Base-by-base conservation (phyloP, 768 basidiomycete genomes). In the Filobasidium floriforme region DNA sequence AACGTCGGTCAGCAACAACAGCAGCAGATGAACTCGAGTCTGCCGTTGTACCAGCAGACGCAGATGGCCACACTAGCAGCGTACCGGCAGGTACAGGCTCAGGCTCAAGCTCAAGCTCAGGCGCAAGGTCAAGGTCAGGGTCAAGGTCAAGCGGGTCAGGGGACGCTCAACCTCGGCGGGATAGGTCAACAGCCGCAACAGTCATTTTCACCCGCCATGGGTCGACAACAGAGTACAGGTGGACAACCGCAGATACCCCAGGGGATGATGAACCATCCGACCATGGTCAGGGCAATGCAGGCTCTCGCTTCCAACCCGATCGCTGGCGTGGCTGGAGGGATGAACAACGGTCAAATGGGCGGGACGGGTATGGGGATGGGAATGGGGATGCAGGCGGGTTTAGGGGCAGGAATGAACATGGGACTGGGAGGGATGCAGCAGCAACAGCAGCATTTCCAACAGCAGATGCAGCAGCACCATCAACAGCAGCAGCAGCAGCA, bases 361-460 rank as follows among this genome's bases (percentile, higher is more conserved):
- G 32, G 32, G 32, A 37, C 9, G 32, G 32, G 32, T 15, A 54
- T 52, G 49, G 61, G 61, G 15, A 62, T 52, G 61, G 49, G 43
- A 12, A 54, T 32, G 29, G 62, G 62, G 15, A 55, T 63, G 62
- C 18, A n/a, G 7, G 9, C 29, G 44, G 40, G 40, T 1, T 11
- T 22, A 18, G 62, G 62, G 28, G 55, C 55, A 29, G 51, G 62
- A 12, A 37, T 55, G 19, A 51, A 40, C 12, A 41, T 51, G 61
- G 62, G 60, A 1, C 26, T 61, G 41, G 40, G 19, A 18, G 60
- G 60, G 46, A 67, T 68, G 64, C 70, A 73, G 41, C 66, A 64
- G 57, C 62, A 69, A 14, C 49, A 69, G 29, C 69, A 68, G 28
- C 49, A 43, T 7, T 68, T 69, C 40, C 60, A 69, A 22, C 55